These are phyloP conservation scores for Dendrobium chrysotoxum DNA, from an alignment of 106 monocot genomes.

Conservation along the genomic window DNA sequence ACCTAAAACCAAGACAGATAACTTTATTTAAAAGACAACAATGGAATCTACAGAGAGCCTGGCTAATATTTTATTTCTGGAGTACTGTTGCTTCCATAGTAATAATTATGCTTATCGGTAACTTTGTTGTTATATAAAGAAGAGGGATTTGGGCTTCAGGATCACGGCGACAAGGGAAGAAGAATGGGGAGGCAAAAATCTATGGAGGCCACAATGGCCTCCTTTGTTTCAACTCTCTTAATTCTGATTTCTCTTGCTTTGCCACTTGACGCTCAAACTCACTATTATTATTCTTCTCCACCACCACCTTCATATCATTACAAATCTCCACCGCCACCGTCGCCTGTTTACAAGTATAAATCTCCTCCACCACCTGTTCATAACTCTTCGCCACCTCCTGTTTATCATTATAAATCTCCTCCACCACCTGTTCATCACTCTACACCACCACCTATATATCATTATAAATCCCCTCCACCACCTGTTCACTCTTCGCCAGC, in stretches of 20 bases:
- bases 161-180: background rate
- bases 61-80: background rate
- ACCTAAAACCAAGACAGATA: background rate
- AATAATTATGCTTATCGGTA: background rate
- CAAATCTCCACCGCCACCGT: background rate
- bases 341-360: conserved; percentile 1
- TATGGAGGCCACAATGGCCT: background rate
- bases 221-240: background rate
- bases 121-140: background rate
- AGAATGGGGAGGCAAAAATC: background rate
- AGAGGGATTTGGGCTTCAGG: background rate
- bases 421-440: background rate
- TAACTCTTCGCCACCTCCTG: background rate
- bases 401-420: background rate
- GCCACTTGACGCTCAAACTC: background rate
- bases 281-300: background rate
- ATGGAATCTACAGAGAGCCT: background rate
- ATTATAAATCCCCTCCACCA: background rate
- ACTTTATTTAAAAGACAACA: background rate
- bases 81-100: background rate
- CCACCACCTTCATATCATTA: background rate
- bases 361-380: background rate
- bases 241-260: background rate
- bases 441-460: background rate
- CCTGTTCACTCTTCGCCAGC: background rate